A percentile compares a stretch with the other conserved stretches of the same genome.
Conservation (phyloP, 208 protist genomes). For the Trypanosoma melophagium region DNA sequence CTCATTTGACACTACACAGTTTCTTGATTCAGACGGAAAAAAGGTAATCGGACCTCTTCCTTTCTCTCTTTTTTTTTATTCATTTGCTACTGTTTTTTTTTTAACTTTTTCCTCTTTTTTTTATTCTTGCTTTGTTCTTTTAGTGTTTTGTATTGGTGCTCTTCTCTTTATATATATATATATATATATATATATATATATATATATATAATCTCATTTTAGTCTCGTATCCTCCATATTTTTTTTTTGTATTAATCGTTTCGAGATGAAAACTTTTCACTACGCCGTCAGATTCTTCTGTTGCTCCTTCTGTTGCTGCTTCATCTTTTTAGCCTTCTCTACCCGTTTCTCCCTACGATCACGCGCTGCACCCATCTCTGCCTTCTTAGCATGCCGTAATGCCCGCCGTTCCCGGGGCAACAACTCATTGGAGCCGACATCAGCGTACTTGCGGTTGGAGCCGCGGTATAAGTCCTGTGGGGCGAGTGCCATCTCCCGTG, state of each 20-base stretch:
- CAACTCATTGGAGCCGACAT: constrained; percentile 76
- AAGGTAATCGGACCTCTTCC: background rate
- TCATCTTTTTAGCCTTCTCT: constrained; percentile 36
- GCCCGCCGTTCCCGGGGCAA: constrained; percentile 68
- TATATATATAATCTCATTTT: constrained; percentile 3
- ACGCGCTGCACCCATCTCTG: constrained; percentile 35
- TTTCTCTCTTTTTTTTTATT: constrained; percentile 19
- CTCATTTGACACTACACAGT: too few species aligned
- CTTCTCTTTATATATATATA: too few species aligned
- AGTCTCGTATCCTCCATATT: background rate
- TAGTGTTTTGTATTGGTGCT: background rate
- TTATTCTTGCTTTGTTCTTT: constrained; percentile 3
- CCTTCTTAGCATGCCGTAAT: constrained; percentile 80
- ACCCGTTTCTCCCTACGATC: constrained; percentile 36
- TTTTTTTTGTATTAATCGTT: constrained; percentile 2
- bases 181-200: background rate
- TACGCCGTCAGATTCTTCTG: background rate
- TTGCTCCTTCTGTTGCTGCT: background rate
- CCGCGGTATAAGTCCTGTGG: constrained; percentile 87
- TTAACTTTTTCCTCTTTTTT: background rate
- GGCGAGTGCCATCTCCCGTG: constrained; percentile 73
- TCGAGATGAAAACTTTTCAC: background rate
- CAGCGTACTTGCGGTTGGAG: constrained; percentile 53
- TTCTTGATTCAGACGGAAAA: too few species aligned
- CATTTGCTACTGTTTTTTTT: constrained; percentile 11